Conservation (phyloP, 129 eudicot genomes). For the Heracleum sosnowskyi region DNA sequence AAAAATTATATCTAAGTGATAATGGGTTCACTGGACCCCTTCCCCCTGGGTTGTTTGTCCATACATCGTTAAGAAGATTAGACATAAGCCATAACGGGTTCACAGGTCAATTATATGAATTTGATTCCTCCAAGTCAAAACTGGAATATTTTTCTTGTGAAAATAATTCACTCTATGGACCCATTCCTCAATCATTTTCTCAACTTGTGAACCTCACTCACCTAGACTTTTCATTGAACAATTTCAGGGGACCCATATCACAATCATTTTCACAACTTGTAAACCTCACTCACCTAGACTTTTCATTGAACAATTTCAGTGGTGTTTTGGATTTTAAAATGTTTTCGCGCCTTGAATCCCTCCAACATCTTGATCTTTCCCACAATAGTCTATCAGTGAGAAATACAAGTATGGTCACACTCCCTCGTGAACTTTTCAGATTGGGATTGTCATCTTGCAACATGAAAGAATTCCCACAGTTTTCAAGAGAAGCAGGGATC, state of each 20-base stretch:
- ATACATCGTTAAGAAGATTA: background rate
- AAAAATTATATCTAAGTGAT: too few relatives aligned
- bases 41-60: background rate
- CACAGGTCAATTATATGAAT: background rate
- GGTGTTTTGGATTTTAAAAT: background rate
- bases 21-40: background rate
- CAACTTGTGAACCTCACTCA: background rate
- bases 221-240: too few relatives aligned
- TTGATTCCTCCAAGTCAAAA: background rate
- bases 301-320: background rate
- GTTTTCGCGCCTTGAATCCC: background rate
- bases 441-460: background rate
- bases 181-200: slow-evolving; percentile 1
- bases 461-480: background rate
- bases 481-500: background rate
- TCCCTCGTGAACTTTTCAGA: background rate
- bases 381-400: background rate
- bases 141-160: background rate
- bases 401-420: background rate
- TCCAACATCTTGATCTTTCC: background rate
- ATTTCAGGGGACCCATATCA: too few relatives aligned
- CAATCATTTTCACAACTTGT: too few relatives aligned
- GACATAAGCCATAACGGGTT: background rate
- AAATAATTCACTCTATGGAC: background rate
- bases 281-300: background rate